A percentile compares a stretch with the other conserved stretches of the same genome.
phyloP scores from a whole-genome alignment of 148 eudicot species.

The Talinum fruticosum region DNA sequence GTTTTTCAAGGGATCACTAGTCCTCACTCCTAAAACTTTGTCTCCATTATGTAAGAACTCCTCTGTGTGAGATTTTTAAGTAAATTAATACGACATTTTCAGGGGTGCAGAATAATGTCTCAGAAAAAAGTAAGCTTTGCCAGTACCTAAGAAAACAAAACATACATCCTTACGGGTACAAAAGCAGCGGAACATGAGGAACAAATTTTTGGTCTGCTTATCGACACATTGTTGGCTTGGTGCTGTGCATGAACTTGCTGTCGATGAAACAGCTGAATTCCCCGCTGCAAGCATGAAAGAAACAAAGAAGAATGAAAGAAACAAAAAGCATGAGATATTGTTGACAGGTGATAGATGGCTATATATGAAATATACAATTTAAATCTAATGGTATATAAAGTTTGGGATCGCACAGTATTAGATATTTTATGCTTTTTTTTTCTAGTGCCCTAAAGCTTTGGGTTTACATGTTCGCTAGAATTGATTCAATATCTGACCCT shows the following conservation, averaged over 20 bases:
- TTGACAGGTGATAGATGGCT: not conserved
- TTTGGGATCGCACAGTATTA: not conserved
- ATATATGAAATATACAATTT: not conserved
- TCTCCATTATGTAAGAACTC: not conserved
- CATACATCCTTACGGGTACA: slow-evolving; percentile 85
- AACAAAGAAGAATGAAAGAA: not conserved
- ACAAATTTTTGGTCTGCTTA: slow-evolving; percentile 61
- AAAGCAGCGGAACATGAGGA: slow-evolving; percentile 73
- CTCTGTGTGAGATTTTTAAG: not conserved
- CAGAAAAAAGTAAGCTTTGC: slow-evolving; percentile 5
- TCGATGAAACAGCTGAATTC: slow-evolving; percentile 24
- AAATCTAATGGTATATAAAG: not conserved
- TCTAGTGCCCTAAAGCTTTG: not conserved
- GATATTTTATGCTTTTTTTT: not conserved
- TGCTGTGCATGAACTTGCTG: slow-evolving; percentile 31
- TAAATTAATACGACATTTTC: not conserved
- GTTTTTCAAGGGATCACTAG: not conserved
- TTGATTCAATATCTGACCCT: not conserved
- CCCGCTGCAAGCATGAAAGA: slow-evolving; percentile 29
- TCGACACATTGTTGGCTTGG: slow-evolving; percentile 47
- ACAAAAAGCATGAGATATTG: not conserved
- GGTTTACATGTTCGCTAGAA: not conserved
- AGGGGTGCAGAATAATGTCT: not conserved
- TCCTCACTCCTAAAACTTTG: not conserved
- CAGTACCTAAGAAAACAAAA: slow-evolving; percentile 8